Conservation (phyloP, 2,329 filamentous ascomycete genomes). For the Diaporthe longicolla region DNA sequence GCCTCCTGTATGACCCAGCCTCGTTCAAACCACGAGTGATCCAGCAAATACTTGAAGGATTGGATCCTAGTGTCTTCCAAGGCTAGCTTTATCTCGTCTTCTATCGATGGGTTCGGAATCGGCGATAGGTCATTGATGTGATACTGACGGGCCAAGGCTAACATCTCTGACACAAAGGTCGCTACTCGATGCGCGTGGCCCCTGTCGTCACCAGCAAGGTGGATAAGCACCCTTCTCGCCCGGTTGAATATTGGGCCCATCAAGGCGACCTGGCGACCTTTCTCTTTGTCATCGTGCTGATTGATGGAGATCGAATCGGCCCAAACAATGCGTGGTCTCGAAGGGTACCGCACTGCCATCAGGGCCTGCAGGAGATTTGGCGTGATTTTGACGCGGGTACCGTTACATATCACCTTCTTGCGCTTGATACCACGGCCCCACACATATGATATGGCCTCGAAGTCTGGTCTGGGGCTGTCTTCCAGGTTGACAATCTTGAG, state of each 20-base stretch:
- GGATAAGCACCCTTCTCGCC: slow-evolving; percentile 10
- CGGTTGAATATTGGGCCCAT: slow-evolving; percentile 14
- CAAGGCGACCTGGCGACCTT: slow-evolving; percentile 11
- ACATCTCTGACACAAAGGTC: neutral
- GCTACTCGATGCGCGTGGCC: neutral
- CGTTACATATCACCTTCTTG: neutral
- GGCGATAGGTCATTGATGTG: fast-evolving
- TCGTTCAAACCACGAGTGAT: neutral
- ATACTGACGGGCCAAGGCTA: neutral
- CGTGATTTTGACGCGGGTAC: neutral
- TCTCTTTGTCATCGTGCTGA: slow-evolving; percentile 13
- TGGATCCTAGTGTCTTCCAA: neutral
- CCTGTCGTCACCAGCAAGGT: slow-evolving; percentile 3
- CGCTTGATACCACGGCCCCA: slow-evolving; percentile 2
- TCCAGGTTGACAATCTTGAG: slow-evolving; percentile 18
- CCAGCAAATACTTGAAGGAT: neutral
- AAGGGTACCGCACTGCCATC: neutral
- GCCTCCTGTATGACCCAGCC: slow-evolving; percentile 35
- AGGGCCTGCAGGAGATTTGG: slow-evolving; percentile 5
- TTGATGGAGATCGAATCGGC: slow-evolving; percentile 19
- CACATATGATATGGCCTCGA: slow-evolving; percentile 25
- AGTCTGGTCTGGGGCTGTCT: neutral
- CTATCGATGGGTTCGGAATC: neutral
- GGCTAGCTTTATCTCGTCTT: neutral
- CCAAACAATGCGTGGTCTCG: neutral